Percentiles rank a stretch among this genome's conserved stretches.
Evolutionary conservation across 2,329 filamentous ascomycete species (phyloP).

Genomic region (Phaeosphaeria sp.): DNA sequence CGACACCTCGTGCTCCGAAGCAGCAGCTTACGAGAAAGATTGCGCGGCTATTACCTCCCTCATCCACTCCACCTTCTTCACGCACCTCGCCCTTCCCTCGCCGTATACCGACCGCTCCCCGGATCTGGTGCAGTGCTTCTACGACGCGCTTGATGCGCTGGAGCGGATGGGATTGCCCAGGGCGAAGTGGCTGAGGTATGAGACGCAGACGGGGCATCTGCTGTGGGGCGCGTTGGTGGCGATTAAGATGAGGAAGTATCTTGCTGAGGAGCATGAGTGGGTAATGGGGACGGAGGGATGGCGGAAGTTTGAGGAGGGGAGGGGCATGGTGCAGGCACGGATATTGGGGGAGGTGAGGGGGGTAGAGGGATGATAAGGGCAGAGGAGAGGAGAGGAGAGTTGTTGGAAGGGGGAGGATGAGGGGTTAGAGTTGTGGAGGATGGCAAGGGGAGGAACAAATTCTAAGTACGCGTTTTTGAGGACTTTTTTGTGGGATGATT

Average conservation of each 20-base stretch:
- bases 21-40: slow-evolving; percentile 15
- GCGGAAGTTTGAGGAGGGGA: slow-evolving; percentile 18
- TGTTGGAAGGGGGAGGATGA: too few relatives aligned
- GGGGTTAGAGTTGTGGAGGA: too few relatives aligned
- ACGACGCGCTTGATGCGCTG: slow-evolving; percentile 16
- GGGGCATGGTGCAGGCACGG: slow-evolving; percentile 10
- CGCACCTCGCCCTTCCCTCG: neutral
- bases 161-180: slow-evolving; percentile 7
- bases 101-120: slow-evolving; percentile 16
- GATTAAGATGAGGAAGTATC: slow-evolving; percentile 26
- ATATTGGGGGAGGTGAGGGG: slow-evolving; percentile 7
- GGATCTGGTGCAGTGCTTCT: slow-evolving; percentile 15
- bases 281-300: slow-evolving; percentile 21
- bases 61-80: slow-evolving; percentile 11
- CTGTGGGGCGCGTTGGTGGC: slow-evolving; percentile 25
- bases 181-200: slow-evolving; percentile 22
- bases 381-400: neutral
- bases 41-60: slow-evolving; percentile 16
- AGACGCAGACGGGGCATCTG: slow-evolving; percentile 11
- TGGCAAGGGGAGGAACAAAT: too few relatives aligned
- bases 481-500: too few relatives aligned
- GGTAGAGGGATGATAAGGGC: neutral
- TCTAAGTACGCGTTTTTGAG: too few relatives aligned
- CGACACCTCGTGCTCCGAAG: neutral
- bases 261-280: slow-evolving; percentile 13